Evolutionary conservation across 2,329 filamentous ascomycete species (phyloP).

Genomic region (Tolypocladium tropicale): DNA sequence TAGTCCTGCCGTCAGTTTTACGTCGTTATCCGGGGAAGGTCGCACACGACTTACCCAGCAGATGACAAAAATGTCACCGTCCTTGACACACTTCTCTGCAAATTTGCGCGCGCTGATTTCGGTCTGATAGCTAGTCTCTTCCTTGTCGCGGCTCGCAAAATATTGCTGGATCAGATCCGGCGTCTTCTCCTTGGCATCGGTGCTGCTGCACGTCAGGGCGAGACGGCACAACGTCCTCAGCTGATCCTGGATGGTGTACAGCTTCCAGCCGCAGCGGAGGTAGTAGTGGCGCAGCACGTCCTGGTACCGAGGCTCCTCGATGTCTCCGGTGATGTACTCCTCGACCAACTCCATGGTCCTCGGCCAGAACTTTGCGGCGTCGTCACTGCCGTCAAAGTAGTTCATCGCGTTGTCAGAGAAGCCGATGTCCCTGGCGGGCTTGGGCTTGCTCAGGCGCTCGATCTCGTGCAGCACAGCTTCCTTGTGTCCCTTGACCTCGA

Average conservation of each 20-base stretch:
- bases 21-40: not conserved
- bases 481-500: conserved; percentile 73
- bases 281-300: conserved; percentile 89
- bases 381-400: conserved; percentile 59
- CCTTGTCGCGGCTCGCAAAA: conserved; percentile 67
- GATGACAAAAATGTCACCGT: conserved; percentile 83
- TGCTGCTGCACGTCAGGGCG: conserved; percentile 71
- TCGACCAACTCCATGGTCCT: conserved; percentile 80
- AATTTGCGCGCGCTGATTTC: conserved; percentile 88
- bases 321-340: conserved; percentile 71
- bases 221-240: conserved; percentile 73
- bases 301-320: conserved; percentile 77
- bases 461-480: conserved; percentile 65
- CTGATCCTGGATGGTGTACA: conserved; percentile 88
- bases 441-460: conserved; percentile 59
- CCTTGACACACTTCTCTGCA: conserved; percentile 86
- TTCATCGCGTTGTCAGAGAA: conserved; percentile 70
- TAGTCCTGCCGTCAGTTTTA: conserved; percentile 12
- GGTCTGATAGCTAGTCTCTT: conserved; percentile 79
- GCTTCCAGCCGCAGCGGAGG: conserved; percentile 78
- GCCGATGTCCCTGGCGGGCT: conserved; percentile 74
- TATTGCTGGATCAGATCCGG: conserved; percentile 84
- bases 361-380: conserved; percentile 65
- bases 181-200: conserved; percentile 87
- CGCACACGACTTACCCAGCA: conserved; percentile 62